Conservation (phyloP, 2,329 filamentous ascomycete genomes). For the Colletotrichum tanaceti region DNA sequence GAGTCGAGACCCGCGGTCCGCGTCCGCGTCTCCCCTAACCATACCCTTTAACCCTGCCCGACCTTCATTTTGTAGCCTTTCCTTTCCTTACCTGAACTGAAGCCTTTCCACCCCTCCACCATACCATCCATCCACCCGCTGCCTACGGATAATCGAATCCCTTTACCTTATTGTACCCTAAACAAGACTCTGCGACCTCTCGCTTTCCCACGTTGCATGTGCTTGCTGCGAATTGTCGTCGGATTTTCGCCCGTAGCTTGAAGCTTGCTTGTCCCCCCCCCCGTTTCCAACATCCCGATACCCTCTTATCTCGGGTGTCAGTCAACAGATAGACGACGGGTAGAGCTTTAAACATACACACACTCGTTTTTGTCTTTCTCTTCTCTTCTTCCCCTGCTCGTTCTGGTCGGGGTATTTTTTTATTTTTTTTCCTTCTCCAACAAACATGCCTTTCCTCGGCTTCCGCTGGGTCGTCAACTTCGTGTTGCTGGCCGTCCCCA, state of each 20-base stretch:
- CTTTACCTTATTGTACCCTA: conserved; percentile 17
- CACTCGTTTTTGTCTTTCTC: too few relatives aligned
- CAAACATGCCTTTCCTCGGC: conserved; percentile 52
- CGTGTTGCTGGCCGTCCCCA: conserved; percentile 60
- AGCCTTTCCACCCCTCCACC: conserved; percentile 13
- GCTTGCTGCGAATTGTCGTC: conserved; percentile 12
- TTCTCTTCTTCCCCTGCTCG: background rate
- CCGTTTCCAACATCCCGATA: too few relatives aligned
- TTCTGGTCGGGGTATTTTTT: conserved; percentile 4
- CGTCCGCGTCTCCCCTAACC: conserved; percentile 31
- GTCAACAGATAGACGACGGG: too few relatives aligned
- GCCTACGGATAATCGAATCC: conserved; percentile 9
- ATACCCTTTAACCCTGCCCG: conserved; percentile 27
- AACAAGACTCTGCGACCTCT: conserved; percentile 16
- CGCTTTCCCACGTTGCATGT: conserved; percentile 12
- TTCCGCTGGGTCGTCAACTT: conserved; percentile 61
- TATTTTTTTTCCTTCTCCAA: conserved; percentile 25
- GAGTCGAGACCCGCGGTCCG: conserved; percentile 27
- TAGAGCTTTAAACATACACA: too few relatives aligned
- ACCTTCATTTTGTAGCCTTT: conserved; percentile 4
- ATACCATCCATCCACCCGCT: too few relatives aligned
- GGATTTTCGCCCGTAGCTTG: conserved; percentile 14
- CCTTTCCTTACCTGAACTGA: conserved; percentile 28
- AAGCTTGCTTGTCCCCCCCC: too few relatives aligned
- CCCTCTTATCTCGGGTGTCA: too few relatives aligned